These are phyloP conservation scores for Wickerhamiella nectarea DNA, from an alignment of 805 yeast genomes.

Conservation along the genomic window DNA sequence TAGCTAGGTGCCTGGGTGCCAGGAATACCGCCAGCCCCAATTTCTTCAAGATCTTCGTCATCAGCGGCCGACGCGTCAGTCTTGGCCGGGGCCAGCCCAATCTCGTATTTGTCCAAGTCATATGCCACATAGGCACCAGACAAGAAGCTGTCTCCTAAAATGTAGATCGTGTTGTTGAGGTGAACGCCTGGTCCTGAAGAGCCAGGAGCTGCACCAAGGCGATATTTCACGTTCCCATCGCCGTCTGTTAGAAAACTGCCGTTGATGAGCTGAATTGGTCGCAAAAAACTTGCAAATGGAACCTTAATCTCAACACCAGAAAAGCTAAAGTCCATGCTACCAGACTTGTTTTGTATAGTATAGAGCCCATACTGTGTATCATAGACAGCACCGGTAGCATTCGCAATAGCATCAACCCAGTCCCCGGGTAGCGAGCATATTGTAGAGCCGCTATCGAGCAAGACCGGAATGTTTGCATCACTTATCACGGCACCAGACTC, in stretches of 20 bases:
- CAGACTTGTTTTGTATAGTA: slow-evolving; percentile 25
- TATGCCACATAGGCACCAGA: slow-evolving; percentile 52
- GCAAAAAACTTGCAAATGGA: slow-evolving; percentile 16
- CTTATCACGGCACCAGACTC: background rate
- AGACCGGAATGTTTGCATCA: slow-evolving; percentile 9
- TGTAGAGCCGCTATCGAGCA: slow-evolving; percentile 17
- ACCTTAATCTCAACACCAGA: slow-evolving; percentile 10
- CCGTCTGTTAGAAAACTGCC: no score
- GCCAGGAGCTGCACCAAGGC: background rate
- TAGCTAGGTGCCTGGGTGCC: slow-evolving; percentile 21
- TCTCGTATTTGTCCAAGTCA: slow-evolving; percentile 42
- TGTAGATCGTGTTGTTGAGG: slow-evolving; percentile 16
- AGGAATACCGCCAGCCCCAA: slow-evolving; percentile 13
- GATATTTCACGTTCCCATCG: background rate
- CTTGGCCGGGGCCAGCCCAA: slow-evolving; percentile 36
- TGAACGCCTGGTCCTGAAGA: background rate
- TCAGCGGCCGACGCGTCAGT: slow-evolving; percentile 5
- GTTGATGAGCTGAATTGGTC: slow-evolving; percentile 6
- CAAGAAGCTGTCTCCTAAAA: slow-evolving; percentile 54
- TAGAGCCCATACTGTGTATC: slow-evolving; percentile 11
- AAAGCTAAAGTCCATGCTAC: background rate
- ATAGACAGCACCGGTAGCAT: slow-evolving; percentile 29
- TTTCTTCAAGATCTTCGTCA: slow-evolving; percentile 17
- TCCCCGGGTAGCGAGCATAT: slow-evolving; percentile 18
- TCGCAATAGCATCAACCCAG: slow-evolving; percentile 14